Conservation (phyloP, 2,329 filamentous ascomycete genomes). For the Cladorrhinum sp. region DNA sequence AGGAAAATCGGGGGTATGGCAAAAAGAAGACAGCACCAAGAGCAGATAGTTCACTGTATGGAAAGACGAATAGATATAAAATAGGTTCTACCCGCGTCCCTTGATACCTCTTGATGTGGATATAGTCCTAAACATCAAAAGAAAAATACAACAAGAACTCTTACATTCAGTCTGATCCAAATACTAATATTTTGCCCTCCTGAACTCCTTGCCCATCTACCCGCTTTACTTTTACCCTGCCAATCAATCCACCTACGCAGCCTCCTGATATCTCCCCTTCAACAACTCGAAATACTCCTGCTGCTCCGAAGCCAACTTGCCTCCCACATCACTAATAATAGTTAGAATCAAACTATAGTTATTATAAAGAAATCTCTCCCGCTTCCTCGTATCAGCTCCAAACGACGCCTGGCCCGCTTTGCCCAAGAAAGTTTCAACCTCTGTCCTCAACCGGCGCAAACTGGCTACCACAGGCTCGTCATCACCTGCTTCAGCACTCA, state of each 20-base stretch:
- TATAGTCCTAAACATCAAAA: too few species aligned
- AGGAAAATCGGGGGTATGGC: too few species aligned
- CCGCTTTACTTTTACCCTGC: background rate
- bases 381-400: slow-evolving; percentile 70
- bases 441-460: slow-evolving; percentile 69
- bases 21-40: too few species aligned
- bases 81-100: too few species aligned
- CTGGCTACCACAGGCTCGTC: slow-evolving; percentile 89
- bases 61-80: too few species aligned
- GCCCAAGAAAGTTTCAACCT: slow-evolving; percentile 79
- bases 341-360: slow-evolving; percentile 95
- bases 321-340: slow-evolving; percentile 76
- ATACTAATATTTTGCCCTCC: background rate
- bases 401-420: slow-evolving; percentile 69
- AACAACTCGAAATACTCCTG: slow-evolving; percentile 70
- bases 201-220: background rate
- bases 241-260: slow-evolving; percentile 31
- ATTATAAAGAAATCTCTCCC: slow-evolving; percentile 86
- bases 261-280: slow-evolving; percentile 56
- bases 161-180: too few species aligned
- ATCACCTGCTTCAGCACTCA: slow-evolving; percentile 88
- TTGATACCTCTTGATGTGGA: too few species aligned
- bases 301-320: slow-evolving; percentile 72
- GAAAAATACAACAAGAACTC: too few species aligned
- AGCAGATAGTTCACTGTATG: too few species aligned